Conservation (phyloP, 768 basidiomycete species). For the Mycena latifolia region DNA sequence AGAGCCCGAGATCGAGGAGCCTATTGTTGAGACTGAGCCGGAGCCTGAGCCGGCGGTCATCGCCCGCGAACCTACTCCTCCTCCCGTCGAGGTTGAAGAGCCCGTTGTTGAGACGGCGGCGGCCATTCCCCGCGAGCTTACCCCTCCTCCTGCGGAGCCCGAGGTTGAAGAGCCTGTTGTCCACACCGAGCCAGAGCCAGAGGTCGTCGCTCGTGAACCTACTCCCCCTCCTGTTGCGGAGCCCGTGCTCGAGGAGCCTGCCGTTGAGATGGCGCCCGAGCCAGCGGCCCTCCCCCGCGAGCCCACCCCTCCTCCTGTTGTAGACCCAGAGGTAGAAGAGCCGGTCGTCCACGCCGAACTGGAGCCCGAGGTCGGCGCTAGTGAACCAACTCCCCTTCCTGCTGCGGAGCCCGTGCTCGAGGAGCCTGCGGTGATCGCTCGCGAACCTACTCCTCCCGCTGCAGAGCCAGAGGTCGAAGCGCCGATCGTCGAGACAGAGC, state of each 20-base stretch:
- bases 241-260: not conserved
- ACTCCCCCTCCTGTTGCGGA: not conserved
- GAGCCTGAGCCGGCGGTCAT: slow-evolving; percentile 6
- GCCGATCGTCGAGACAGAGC: too few species aligned
- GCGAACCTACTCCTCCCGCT: too few species aligned
- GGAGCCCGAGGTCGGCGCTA: too few species aligned
- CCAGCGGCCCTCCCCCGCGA: not conserved
- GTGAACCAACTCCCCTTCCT: not conserved
- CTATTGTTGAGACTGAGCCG: not conserved
- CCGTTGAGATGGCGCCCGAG: not conserved
- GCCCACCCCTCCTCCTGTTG: not conserved
- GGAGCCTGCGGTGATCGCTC: not conserved
- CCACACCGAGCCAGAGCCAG: not conserved
- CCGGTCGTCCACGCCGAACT: slow-evolving; percentile 1
- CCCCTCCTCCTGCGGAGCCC: not conserved
- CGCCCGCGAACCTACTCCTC: slow-evolving; percentile 1
- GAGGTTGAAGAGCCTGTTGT: not conserved
- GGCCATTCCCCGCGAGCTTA: not conserved
- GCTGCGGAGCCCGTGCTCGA: not conserved
- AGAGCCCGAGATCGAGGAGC: slow-evolving; percentile 6
- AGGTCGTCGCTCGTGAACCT: not conserved
- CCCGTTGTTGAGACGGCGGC: not conserved
- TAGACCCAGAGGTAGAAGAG: slow-evolving; percentile 2
- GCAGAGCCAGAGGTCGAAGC: too few species aligned
- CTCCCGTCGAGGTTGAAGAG: slow-evolving; percentile 4